Evolutionary conservation across 1,139 yeast genomes (phyloP).

Genomic region (Kodamaea sp.): DNA sequence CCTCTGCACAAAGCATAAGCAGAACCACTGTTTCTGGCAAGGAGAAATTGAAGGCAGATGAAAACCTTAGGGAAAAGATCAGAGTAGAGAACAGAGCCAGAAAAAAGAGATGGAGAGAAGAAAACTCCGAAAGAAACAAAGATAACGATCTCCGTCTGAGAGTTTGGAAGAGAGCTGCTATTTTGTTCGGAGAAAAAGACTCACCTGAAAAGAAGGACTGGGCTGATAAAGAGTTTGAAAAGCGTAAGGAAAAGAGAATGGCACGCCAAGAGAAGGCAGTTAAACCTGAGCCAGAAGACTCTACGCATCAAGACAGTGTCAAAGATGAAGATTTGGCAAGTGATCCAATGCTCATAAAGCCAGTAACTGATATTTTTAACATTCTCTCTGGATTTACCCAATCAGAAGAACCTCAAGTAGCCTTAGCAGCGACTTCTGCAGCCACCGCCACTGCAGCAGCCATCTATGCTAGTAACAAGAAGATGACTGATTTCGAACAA

Average conservation of each 20-base stretch:
- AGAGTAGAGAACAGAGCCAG: constrained; percentile 78
- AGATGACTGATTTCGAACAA: constrained; percentile 15
- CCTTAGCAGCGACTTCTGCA: constrained; percentile 43
- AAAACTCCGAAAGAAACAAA: constrained; percentile 76
- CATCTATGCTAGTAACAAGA: constrained; percentile 25
- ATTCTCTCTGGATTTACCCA: constrained; percentile 36
- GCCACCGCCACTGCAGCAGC: constrained; percentile 40
- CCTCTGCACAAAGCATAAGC: constrained; percentile 19
- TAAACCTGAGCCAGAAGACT: constrained; percentile 8
- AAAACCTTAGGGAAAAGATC: constrained; percentile 56
- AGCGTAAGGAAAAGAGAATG: constrained; percentile 61
- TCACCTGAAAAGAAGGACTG: constrained; percentile 61
- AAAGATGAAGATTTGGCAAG: constrained; percentile 11
- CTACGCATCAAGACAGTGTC: neutral
- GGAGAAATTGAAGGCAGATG: constrained; percentile 31
- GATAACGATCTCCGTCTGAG: constrained; percentile 84
- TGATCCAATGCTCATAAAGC: constrained; percentile 26
- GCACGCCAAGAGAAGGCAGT: constrained; percentile 25
- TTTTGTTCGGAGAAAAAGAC: constrained; percentile 63
- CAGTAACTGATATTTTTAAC: constrained; percentile 38
- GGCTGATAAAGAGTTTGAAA: constrained; percentile 73
- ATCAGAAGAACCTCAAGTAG: constrained; percentile 38
- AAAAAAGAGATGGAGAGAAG: constrained; percentile 89
- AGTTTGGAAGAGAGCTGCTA: constrained; percentile 69
- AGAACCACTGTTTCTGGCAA: constrained; percentile 18